Percentiles rank a stretch among this genome's conserved stretches.
Evolutionary conservation across 1,284 basidiomycete genomes (phyloP).

Genomic region (Irpex rosettiformis): DNA sequence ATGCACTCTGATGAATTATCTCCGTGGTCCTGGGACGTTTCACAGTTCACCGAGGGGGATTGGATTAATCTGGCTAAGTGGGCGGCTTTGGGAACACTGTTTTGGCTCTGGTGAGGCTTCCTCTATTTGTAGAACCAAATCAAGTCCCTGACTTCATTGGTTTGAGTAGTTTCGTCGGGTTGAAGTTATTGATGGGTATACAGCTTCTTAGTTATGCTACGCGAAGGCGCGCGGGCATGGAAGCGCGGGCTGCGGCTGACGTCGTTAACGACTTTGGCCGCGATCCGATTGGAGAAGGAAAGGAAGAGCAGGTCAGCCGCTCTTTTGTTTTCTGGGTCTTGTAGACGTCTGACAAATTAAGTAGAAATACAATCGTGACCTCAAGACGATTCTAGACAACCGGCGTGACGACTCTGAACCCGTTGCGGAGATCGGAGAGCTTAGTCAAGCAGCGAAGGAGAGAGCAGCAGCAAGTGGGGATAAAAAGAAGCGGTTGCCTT

Average conservation of each 20-base stretch:
- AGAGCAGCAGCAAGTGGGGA: constrained; percentile 29
- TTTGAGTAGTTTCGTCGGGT: constrained; percentile 61
- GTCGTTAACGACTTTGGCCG: constrained; percentile 82
- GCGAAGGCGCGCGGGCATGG: constrained; percentile 71
- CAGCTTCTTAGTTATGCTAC: constrained; percentile 84
- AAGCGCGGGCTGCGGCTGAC: constrained; percentile 67
- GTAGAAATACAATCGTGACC: constrained; percentile 77
- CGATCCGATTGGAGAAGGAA: constrained; percentile 83
- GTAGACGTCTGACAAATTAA: not conserved
- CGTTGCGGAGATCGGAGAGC: constrained; percentile 71
- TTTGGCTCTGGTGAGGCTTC: constrained; percentile 84
- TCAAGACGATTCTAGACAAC: constrained; percentile 70
- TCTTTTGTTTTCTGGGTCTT: not conserved
- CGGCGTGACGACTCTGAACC: constrained; percentile 63
- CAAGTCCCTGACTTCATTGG: not conserved
- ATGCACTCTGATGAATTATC: constrained; percentile 38
- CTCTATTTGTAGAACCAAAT: not conserved
- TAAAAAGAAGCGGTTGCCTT: constrained; percentile 58
- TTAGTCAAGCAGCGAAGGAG: constrained; percentile 27
- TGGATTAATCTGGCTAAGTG: constrained; percentile 58
- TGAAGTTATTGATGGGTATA: constrained; percentile 89
- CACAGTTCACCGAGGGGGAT: constrained; percentile 41
- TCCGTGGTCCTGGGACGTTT: constrained; percentile 37
- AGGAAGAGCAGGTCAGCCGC: constrained; percentile 72
- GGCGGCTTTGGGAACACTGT: constrained; percentile 60